These are phyloP conservation scores for Porodaedalea pini DNA, from an alignment of 1,284 basidiomycete species.

Conservation along the genomic window DNA sequence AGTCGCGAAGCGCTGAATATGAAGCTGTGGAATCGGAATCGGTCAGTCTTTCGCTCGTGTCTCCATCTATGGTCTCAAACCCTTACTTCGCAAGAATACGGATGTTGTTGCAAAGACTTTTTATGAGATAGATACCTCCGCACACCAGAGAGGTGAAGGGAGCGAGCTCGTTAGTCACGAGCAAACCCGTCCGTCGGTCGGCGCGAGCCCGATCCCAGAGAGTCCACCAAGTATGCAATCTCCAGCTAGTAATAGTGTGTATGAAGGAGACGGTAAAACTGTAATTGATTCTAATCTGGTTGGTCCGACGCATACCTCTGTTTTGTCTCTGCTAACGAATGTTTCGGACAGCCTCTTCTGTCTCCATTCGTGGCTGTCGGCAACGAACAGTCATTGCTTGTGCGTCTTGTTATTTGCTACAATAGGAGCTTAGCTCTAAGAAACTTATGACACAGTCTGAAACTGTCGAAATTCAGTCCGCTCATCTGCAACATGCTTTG, in stretches of 20 bases:
- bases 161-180: too few relatives aligned
- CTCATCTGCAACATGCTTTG: not conserved
- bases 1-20: not conserved
- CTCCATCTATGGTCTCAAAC: not conserved
- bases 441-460: not conserved
- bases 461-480: too few relatives aligned
- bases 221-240: not conserved
- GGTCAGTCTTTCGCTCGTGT: not conserved
- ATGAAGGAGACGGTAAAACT: not conserved
- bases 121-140: too few relatives aligned
- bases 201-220: too few relatives aligned
- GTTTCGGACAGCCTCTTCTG: constrained; percentile 3
- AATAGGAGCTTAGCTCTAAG: not conserved
- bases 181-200: too few relatives aligned
- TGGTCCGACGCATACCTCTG: not conserved
- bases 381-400: not conserved
- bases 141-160: too few relatives aligned
- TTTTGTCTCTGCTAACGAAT: not conserved
- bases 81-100: not conserved
- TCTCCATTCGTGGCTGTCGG: constrained; percentile 1
- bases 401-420: not conserved
- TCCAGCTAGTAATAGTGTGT: not conserved
- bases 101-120: too few relatives aligned
- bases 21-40: not conserved
- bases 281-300: not conserved